These are phyloP conservation scores for Colletotrichum incanum DNA, from an alignment of 2,329 filamentous ascomycete species.

Conservation along the genomic window DNA sequence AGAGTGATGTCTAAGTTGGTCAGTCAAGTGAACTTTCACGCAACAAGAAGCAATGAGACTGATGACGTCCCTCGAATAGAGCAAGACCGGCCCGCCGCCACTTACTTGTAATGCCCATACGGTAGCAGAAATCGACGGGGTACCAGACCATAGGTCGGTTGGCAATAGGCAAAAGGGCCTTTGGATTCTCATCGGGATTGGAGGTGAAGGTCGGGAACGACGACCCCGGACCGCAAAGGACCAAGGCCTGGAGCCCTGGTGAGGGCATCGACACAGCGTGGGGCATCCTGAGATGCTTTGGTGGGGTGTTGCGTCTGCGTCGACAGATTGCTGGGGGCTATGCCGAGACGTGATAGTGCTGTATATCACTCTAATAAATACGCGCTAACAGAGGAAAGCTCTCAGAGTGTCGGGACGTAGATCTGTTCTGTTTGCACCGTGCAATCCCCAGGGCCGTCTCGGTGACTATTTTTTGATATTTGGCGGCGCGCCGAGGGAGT, in stretches of 20 bases:
- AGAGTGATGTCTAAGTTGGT: conserved; percentile 70
- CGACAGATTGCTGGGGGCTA: not conserved
- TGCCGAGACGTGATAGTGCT: not conserved
- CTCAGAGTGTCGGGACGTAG: not conserved
- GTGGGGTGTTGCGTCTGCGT: conserved; percentile 32
- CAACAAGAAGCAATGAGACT: conserved; percentile 2
- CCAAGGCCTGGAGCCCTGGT: conserved; percentile 85
- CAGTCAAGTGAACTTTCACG: conserved; percentile 43
- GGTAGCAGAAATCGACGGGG: conserved; percentile 87
- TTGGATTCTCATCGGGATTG: conserved; percentile 84
- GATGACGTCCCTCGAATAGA: not conserved
- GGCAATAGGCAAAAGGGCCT: conserved; percentile 85
- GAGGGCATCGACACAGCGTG: conserved; percentile 82
- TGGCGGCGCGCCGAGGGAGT: conserved; percentile 23
- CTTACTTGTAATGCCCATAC: conserved; percentile 83
- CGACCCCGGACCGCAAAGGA: conserved; percentile 86
- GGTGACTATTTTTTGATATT: conserved; percentile 21
- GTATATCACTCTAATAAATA: not conserved
- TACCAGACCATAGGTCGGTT: conserved; percentile 94
- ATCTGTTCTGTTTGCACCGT: not conserved
- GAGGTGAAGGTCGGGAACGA: conserved; percentile 88
- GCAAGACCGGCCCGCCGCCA: conserved; percentile 25
- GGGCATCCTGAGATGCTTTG: conserved; percentile 70
- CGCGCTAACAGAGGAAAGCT: not conserved
- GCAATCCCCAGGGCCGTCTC: conserved; percentile 13